phyloP scores from a whole-genome alignment of 169 alveolate genomes.

The Plasmodium ovale region DNA sequence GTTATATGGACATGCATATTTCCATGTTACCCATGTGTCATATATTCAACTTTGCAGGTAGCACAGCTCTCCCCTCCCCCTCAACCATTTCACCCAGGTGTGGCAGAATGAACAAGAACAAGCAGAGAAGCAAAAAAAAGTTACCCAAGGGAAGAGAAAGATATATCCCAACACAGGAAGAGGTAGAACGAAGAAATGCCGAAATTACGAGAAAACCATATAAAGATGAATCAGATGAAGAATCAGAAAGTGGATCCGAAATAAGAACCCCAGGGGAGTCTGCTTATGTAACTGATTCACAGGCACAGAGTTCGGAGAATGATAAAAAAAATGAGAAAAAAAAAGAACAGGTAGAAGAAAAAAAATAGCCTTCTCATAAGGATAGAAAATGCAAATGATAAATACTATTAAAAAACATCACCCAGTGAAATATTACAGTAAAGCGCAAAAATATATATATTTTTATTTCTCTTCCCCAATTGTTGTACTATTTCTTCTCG shows the following conservation, averaged over 20 bases:
- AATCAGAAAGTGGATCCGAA: slow-evolving; percentile 8
- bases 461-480: too few species aligned
- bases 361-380: too few species aligned
- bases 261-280: background rate
- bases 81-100: too few species aligned
- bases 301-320: slow-evolving; percentile 4
- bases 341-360: background rate
- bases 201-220: slow-evolving; percentile 47
- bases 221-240: slow-evolving; percentile 8
- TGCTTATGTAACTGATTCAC: background rate
- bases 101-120: slow-evolving; percentile 40
- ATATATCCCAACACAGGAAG: slow-evolving; percentile 67
- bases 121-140: slow-evolving; percentile 32
- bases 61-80: too few species aligned
- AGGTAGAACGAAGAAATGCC: slow-evolving; percentile 63
- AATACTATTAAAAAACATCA: too few species aligned
- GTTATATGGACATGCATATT: too few species aligned
- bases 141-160: slow-evolving; percentile 46
- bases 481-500: too few species aligned
- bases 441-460: too few species aligned
- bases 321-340: slow-evolving; percentile 6
- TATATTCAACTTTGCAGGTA: too few species aligned
- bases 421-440: too few species aligned
- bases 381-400: too few species aligned
- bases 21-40: too few species aligned